Evolutionary conservation across 164 flowering plant genomes (phyloP), one percentile per base, ranked within the genome.

Genomic region (Protea cynaroides): DNA sequence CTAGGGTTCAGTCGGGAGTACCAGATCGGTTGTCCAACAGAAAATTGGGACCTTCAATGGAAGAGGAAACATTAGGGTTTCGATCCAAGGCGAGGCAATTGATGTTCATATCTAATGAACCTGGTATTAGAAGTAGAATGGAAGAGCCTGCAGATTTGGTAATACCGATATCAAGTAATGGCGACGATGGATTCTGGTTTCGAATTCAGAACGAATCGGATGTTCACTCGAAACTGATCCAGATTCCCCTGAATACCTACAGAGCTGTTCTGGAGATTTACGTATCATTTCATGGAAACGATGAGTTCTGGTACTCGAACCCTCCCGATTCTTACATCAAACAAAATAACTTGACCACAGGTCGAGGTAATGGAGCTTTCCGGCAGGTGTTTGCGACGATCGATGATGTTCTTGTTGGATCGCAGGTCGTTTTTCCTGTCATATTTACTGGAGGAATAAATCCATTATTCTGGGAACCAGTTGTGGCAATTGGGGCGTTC

Each of bases 261-360:
- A 77, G 70, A 18, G 81, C 81, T 18, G 76, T 88, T 38, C 47
- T 90, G 46, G 97, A 93, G 47, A 46, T 90, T 58, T 90, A 82
- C 54, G 88, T 83, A 18, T 93, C 98, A 1, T 83, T 69, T 57
- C 97, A 90, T 65, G 90, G 86, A 7, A 70, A 86, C 69, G 98
- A 90, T 57, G 98, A 90, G 79, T 90, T 88, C 53, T 93, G 98
- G 98, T 93, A 88, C 77, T 81, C 89, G 7, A 93, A 93, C 57
- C 96, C 92, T 3, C 89, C 98, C 0, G 70, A 81, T 71, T 40
- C 78, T 0, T 93, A 90, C 72, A 73, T 88, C n/a, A 63, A 25
- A 37, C 25, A 10, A 72, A 93, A 93, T 66, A 72, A 83, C 72
- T 61, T 88, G 67, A 69, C 76, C 1, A 80, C 83, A 0, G 65